Percentiles rank a stretch among this genome's conserved stretches.
These are phyloP conservation scores for Aphanomyces astaci DNA, from an alignment of 352 stramenopile genomes.

Conservation along the genomic window DNA sequence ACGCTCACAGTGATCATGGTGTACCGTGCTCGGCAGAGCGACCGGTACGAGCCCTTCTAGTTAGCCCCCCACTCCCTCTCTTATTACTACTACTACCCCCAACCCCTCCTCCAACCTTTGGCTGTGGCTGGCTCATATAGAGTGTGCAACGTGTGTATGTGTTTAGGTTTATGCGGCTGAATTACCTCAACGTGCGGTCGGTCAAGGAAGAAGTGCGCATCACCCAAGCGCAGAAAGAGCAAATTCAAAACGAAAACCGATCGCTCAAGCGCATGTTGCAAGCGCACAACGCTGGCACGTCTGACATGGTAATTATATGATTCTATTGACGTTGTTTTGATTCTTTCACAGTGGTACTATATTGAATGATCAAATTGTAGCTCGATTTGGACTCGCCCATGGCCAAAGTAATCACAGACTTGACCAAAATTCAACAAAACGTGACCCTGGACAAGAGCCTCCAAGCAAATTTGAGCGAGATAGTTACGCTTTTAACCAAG, in stretches of 20 bases:
- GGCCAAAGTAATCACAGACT: constrained; percentile 64
- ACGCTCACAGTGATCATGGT: constrained; percentile 45
- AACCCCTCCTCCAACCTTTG: too few species aligned
- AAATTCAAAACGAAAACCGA: constrained; percentile 81
- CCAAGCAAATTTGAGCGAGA: constrained; percentile 62
- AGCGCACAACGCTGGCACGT: constrained; percentile 35
- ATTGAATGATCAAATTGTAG: neutral
- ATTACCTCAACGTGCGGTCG: constrained; percentile 65
- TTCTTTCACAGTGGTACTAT: neutral
- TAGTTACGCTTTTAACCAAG: constrained; percentile 64
- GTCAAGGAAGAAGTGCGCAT: constrained; percentile 59
- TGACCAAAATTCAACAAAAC: constrained; percentile 61
- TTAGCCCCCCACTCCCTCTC: too few species aligned
- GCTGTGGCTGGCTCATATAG: too few species aligned
- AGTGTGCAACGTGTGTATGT: too few species aligned
- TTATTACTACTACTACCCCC: too few species aligned
- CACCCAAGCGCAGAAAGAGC: constrained; percentile 63
- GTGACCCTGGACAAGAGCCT: constrained; percentile 53
- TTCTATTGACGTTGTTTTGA: neutral
- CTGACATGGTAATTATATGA: constrained; percentile 36
- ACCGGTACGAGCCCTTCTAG: constrained; percentile 26
- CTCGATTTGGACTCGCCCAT: constrained; percentile 77
- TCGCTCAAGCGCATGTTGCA: constrained; percentile 78
- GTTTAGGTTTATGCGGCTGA: constrained; percentile 49
- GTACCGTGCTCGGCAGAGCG: constrained; percentile 61